Evolutionary conservation across 495 filamentous ascomycete genomes (phyloP).

Genomic region (Aspergillus cristatus): DNA sequence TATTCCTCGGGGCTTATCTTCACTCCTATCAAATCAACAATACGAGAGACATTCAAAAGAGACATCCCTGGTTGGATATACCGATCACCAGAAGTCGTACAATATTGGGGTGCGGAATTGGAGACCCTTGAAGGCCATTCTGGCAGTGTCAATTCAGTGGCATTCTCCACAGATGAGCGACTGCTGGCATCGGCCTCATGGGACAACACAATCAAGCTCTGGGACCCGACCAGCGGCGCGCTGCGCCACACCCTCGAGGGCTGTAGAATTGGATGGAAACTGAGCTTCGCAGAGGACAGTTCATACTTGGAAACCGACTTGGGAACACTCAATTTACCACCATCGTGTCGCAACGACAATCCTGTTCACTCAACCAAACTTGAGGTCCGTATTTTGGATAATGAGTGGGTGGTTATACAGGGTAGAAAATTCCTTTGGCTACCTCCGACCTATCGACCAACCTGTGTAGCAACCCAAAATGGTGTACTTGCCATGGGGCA

Average conservation of each 20-base stretch:
- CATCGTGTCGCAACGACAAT: no score
- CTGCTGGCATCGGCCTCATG: conserved; percentile 19
- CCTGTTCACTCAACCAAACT: no score
- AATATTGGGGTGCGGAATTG: not conserved
- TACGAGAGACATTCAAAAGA: conserved; percentile 7
- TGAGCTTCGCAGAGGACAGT: no score
- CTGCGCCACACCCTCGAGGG: conserved; percentile 3
- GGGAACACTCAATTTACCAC: no score
- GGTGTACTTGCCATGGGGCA: no score
- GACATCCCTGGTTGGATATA: conserved; percentile 1
- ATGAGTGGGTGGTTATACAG: no score
- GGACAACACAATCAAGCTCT: conserved; percentile 25
- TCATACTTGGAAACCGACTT: no score
- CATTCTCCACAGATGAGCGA: conserved; percentile 26
- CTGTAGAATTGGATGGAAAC: no score
- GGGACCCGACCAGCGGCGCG: conserved; percentile 15
- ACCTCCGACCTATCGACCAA: no score
- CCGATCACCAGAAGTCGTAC: conserved; percentile 3
- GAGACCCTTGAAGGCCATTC: conserved; percentile 14
- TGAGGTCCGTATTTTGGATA: no score
- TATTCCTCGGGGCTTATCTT: conserved; percentile 25
- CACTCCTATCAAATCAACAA: conserved; percentile 17
- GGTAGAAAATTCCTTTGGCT: no score
- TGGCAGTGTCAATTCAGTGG: conserved; percentile 3
- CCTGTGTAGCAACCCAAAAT: no score